These are phyloP conservation scores for Eimeria praecox DNA, from an alignment of 169 alveolate genomes.

Conservation along the genomic window DNA sequence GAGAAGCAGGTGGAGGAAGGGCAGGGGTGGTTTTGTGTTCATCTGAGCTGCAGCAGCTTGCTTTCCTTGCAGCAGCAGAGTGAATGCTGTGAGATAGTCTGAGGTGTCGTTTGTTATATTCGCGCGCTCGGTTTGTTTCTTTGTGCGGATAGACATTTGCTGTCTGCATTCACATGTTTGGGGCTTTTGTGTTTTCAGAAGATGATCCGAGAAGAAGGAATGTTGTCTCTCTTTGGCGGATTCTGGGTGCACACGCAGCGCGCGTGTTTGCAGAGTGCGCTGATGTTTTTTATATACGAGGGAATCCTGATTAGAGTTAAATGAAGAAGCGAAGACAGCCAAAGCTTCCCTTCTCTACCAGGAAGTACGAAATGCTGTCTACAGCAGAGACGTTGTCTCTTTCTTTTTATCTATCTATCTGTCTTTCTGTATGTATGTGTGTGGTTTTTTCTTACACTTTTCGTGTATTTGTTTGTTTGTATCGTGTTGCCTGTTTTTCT, in stretches of 20 bases:
- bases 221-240: slow-evolving; percentile 76
- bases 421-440: background rate
- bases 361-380: background rate
- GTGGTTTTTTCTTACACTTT: background rate
- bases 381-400: background rate
- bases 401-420: background rate
- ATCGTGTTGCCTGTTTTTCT: no score
- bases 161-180: background rate
- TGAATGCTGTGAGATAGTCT: background rate
- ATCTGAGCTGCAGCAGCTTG: background rate
- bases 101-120: no score
- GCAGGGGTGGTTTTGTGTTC: background rate
- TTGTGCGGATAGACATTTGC: no score
- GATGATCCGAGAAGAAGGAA: slow-evolving; percentile 72
- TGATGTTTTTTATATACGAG: slow-evolving; percentile 73
- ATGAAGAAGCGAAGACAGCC: background rate
- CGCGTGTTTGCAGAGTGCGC: slow-evolving; percentile 81
- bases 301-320: background rate
- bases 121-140: no score
- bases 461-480: no score
- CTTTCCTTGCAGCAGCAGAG: background rate
- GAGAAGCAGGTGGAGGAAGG: background rate
- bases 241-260: slow-evolving; percentile 81
- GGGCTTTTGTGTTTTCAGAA: background rate
- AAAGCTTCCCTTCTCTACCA: background rate